Base-by-base conservation (phyloP, 2,329 filamentous ascomycete genomes). In the Aspergillus texensis region DNA sequence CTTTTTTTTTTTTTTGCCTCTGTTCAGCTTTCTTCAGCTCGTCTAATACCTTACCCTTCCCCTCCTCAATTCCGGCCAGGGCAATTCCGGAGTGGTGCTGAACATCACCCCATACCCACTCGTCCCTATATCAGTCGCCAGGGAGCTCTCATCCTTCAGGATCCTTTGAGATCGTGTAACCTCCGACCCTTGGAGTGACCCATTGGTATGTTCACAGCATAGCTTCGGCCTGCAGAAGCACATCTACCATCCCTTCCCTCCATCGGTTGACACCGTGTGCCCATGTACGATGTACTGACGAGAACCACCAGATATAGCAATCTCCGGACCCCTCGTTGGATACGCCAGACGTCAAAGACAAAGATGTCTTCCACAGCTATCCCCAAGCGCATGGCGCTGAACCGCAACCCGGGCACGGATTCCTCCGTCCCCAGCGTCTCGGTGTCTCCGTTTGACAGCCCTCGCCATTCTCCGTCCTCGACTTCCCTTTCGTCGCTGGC, bases 401-500 rank as follows among this genome's bases (percentile, higher is more conserved):
- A 84, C 63, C 84, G 85, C 70, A 82, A 82, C 71, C 77, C 79
- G 65, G 84, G 85, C 63, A 77, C 82, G 65, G 83, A 86, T 62
- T 86, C 85, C 36, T 88, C 87, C 24, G 76, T 81, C 46, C 78
- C 80, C 67, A 85, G 80, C 74, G 79, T 80, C 63, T 80, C 82
- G 45, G 80, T 79, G 64, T 88, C 87, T 28, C 87, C 87, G 41
- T 76, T 81, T 66, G 86, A 88, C 69, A 88, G 86, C 64, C 87
- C 87, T 55, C 82, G 81, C 58, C 83, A 83, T 48, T 90, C 94
- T 30, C 84, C 86, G 54, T 98, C 95, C 9, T 92, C 91, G 45
- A 97, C 94, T 4, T 98, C 95, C 4, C 86, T 98, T 66, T 97
- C 94, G 12, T 98, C 95, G 30, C 85, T 98, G 77, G 89, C 88